Percentiles rank a stretch among this genome's conserved stretches.
These are phyloP conservation scores for Trichoderma gracile DNA, from an alignment of 2,329 filamentous ascomycete species.

Conservation along the genomic window DNA sequence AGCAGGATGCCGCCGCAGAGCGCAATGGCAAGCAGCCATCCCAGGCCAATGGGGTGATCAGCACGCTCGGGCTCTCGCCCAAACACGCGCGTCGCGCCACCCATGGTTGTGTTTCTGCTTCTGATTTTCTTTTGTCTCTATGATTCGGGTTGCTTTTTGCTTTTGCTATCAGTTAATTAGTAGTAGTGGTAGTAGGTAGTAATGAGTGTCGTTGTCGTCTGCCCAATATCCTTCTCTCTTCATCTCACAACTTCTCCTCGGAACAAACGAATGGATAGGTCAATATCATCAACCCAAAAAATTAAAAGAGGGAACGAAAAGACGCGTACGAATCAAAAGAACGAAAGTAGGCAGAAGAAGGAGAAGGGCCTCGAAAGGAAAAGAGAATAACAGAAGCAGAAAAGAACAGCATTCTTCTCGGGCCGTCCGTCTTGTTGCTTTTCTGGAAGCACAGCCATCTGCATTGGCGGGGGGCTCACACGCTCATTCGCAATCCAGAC, in stretches of 20 bases:
- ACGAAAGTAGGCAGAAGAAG: not conserved
- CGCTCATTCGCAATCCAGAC: not conserved
- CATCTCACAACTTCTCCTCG: not conserved
- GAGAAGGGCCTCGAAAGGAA: not conserved
- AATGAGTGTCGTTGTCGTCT: not conserved
- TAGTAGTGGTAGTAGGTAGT: not conserved
- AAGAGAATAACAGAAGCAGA: not conserved
- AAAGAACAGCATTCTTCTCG: not conserved
- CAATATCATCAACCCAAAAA: too few species aligned
- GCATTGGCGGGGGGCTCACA: too few species aligned
- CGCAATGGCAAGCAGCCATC: constrained; percentile 49
- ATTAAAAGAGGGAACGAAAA: too few species aligned
- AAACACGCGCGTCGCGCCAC: not conserved
- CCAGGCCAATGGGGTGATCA: constrained; percentile 36
- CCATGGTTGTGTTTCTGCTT: not conserved
- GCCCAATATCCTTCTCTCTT: not conserved
- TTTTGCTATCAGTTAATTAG: not conserved
- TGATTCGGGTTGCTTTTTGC: too few species aligned
- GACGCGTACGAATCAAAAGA: too few species aligned
- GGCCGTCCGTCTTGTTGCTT: constrained; percentile 13
- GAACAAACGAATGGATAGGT: too few species aligned
- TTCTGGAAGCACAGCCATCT: constrained; percentile 1
- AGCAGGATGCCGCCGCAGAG: constrained; percentile 50
- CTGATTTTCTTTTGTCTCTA: too few species aligned
- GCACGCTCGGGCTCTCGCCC: constrained; percentile 9